phyloP scores from a whole-genome alignment of 169 alveolate genomes.

The Babesia bovis region DNA sequence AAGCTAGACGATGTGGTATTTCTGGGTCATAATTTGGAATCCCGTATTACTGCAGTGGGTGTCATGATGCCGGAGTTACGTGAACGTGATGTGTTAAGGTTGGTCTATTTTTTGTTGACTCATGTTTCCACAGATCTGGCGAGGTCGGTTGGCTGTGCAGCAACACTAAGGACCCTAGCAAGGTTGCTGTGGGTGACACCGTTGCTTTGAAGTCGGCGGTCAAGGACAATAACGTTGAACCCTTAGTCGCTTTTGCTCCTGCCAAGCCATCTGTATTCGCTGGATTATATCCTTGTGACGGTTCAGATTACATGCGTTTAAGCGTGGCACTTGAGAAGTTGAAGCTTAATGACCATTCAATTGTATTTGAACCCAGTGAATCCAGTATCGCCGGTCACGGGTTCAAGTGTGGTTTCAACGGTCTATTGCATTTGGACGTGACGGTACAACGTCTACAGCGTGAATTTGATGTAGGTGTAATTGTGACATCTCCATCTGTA shows the following conservation, averaged over 20 bases:
- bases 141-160: slow-evolving; percentile 69
- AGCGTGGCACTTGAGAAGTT: slow-evolving; percentile 82
- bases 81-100: slow-evolving; percentile 51
- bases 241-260: slow-evolving; percentile 56
- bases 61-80: slow-evolving; percentile 70
- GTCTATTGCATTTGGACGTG: slow-evolving; percentile 92
- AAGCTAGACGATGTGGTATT: slow-evolving; percentile 68
- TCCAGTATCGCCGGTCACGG: slow-evolving; percentile 91
- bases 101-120: not conserved
- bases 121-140: slow-evolving; percentile 35
- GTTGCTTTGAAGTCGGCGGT: slow-evolving; percentile 58
- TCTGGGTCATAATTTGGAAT: slow-evolving; percentile 55
- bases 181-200: slow-evolving; percentile 84
- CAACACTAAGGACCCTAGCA: slow-evolving; percentile 67
- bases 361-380: slow-evolving; percentile 80
- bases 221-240: slow-evolving; percentile 48
- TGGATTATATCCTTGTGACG: slow-evolving; percentile 88
- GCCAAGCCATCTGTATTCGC: slow-evolving; percentile 88
- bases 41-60: slow-evolving; percentile 73
- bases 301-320: slow-evolving; percentile 67
- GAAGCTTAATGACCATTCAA: slow-evolving; percentile 87
- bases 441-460: slow-evolving; percentile 88
- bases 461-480: slow-evolving; percentile 83
- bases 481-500: slow-evolving; percentile 89
- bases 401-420: slow-evolving; percentile 93